phyloP scores from a whole-genome alignment of 176 grass and related monocot species.

The Echinochloa phyllopogon region DNA sequence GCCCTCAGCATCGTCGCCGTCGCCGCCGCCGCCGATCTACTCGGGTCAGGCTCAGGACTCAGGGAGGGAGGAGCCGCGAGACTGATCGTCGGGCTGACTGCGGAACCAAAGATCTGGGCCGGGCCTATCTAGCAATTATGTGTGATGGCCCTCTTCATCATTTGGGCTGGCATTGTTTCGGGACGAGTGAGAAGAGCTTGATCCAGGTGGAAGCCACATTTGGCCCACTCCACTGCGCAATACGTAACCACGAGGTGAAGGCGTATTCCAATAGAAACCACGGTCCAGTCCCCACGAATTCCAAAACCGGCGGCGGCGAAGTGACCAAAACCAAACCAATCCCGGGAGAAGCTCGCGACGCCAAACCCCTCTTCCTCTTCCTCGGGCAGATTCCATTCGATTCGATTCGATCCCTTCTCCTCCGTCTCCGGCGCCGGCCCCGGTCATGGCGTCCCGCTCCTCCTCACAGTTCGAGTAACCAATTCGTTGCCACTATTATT shows the following conservation, averaged over 20 bases:
- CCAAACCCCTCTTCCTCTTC: background rate
- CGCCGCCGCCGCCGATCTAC: constrained; percentile 43
- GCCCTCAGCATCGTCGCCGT: constrained; percentile 41
- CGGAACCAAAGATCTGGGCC: background rate
- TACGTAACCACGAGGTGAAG: background rate
- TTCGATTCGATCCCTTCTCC: constrained; percentile 20
- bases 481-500: background rate
- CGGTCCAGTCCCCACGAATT: background rate
- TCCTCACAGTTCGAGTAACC: constrained; percentile 65
- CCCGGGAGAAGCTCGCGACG: background rate
- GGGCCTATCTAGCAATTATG: background rate
- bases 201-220: background rate
- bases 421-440: background rate
- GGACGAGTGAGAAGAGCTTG: background rate
- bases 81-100: background rate
- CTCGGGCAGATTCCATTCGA: background rate
- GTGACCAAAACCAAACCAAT: constrained; percentile 14
- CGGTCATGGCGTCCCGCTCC: constrained; percentile 56
- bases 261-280: background rate
- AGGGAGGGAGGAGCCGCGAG: background rate
- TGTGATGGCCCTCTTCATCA: background rate
- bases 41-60: background rate
- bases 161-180: background rate
- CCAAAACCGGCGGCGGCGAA: constrained; percentile 48
- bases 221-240: background rate